Conservation (phyloP, 164 flowering plant species). For the Berberis vulgaris region DNA sequence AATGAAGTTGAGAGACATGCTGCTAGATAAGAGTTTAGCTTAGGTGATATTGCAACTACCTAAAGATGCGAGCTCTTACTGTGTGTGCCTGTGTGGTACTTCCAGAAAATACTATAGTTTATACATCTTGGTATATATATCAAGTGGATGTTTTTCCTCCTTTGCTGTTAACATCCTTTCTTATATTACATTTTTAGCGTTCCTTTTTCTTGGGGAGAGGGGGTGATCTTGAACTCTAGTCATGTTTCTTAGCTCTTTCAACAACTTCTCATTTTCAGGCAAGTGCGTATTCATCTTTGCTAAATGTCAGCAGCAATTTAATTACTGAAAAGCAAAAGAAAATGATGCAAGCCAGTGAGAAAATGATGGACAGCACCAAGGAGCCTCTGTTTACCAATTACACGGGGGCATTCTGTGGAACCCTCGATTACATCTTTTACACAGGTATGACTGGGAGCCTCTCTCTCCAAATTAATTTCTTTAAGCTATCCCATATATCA, state of each 20-base stretch:
- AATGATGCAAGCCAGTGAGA: constrained; percentile 14
- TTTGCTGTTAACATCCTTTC: too few relatives aligned
- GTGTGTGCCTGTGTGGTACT: too few relatives aligned
- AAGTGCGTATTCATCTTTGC: constrained; percentile 36
- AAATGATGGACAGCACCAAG: constrained; percentile 10
- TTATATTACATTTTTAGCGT: neutral
- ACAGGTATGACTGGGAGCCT: constrained; percentile 22
- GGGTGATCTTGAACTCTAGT: too few relatives aligned
- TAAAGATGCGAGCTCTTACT: too few relatives aligned
- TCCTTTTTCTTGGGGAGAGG: too few relatives aligned
- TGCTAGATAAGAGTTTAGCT: neutral
- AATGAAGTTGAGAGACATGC: neutral
- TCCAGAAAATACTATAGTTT: too few relatives aligned
- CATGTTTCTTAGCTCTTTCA: neutral
- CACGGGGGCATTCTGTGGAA: constrained; percentile 7
- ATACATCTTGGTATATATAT: too few relatives aligned
- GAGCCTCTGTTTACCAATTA: constrained; percentile 35
- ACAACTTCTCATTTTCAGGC: constrained; percentile 17
- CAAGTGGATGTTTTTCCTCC: too few relatives aligned
- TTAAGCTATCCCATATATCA: too few relatives aligned
- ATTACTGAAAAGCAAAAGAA: constrained; percentile 3
- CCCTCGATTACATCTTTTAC: constrained; percentile 43
- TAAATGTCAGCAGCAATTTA: neutral
- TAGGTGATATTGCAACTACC: neutral
- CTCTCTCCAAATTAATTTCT: neutral